Evolutionary conservation across 2,329 filamentous ascomycete genomes (phyloP), one percentile per base, ranked within the genome.

Genomic region (Drechmeria coniospora): DNA sequence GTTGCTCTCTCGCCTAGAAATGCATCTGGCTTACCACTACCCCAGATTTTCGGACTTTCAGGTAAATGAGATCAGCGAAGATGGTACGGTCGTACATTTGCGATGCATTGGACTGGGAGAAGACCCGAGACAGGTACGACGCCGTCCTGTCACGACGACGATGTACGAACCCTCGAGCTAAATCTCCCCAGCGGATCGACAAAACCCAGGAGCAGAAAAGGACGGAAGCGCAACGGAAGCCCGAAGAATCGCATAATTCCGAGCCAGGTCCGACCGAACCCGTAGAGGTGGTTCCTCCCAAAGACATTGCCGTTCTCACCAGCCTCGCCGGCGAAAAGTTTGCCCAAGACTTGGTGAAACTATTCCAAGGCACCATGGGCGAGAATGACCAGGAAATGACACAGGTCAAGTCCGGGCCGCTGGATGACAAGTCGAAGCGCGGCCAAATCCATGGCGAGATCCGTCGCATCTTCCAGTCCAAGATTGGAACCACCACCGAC

Each of bases 1-100:
- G n/a, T n/a, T n/a, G n/a, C n/a, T n/a, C n/a, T n/a, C n/a, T n/a
- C n/a, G n/a, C n/a, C n/a, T n/a, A n/a, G n/a, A n/a, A n/a, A n/a
- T n/a, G n/a, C n/a, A n/a, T n/a, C 20, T 26, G 8, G 27, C 17
- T 10, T n/a, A 13, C 10, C 3, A 15, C 9, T n/a, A n/a, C 5
- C 2, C 4, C 27, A 72, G 82, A 39, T 94, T 86, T 51, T 87
- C 84, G 4, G 86, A 94, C 50, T 94, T 94, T 43, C 62, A 90
- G 40, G 86, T 94, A 41, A 86, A 92, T 45, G 86, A 94, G 52
- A 87, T 94, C 36, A 59, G 68, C 13, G 73, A 75, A 17, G 69
- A 78, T 44, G 84, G 84, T 11, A 55, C 73, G 29, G 80, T 92
- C 10, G 51, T 90, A 28, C 82, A 87, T 50, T 59, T 94, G 26